These are phyloP conservation scores for Fermentozyma sake DNA, from an alignment of 1,139 yeast species.

Conservation along the genomic window DNA sequence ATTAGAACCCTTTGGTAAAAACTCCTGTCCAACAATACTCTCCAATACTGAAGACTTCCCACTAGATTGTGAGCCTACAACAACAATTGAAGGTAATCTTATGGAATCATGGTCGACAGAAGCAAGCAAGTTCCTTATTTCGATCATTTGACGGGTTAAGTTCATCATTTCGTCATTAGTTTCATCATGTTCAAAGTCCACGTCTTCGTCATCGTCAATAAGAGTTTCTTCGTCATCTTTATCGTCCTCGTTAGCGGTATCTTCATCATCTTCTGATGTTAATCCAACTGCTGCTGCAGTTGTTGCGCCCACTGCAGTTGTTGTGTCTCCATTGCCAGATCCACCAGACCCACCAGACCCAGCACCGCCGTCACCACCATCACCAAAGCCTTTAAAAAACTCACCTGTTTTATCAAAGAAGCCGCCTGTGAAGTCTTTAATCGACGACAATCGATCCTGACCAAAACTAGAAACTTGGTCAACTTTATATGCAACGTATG, in stretches of 20 bases:
- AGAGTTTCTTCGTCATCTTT: slow-evolving; percentile 30
- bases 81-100: slow-evolving; percentile 90
- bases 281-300: slow-evolving; percentile 46
- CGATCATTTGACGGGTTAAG: slow-evolving; percentile 93
- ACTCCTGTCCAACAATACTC: slow-evolving; percentile 91
- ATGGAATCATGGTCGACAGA: slow-evolving; percentile 77
- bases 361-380: slow-evolving; percentile 22
- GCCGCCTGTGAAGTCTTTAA: slow-evolving; percentile 55
- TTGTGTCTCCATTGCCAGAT: slow-evolving; percentile 29
- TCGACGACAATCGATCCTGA: slow-evolving; percentile 55
- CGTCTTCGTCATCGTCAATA: slow-evolving; percentile 33
- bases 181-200: slow-evolving; percentile 42
- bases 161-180: slow-evolving; percentile 78
- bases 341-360: slow-evolving; percentile 30
- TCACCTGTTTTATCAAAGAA: slow-evolving; percentile 43
- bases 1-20: slow-evolving; percentile 88
- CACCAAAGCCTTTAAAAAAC: slow-evolving; percentile 28
- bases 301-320: slow-evolving; percentile 41
- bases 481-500: slow-evolving; percentile 85
- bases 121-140: slow-evolving; percentile 75
- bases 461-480: slow-evolving; percentile 80
- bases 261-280: slow-evolving; percentile 24
- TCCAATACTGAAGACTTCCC: slow-evolving; percentile 95
- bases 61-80: slow-evolving; percentile 94
- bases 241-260: slow-evolving; percentile 13